A percentile compares a stretch with the other conserved stretches of the same genome.
These are phyloP conservation scores for Sphagnurus paluster DNA, from an alignment of 1,284 basidiomycete genomes.

Conservation along the genomic window DNA sequence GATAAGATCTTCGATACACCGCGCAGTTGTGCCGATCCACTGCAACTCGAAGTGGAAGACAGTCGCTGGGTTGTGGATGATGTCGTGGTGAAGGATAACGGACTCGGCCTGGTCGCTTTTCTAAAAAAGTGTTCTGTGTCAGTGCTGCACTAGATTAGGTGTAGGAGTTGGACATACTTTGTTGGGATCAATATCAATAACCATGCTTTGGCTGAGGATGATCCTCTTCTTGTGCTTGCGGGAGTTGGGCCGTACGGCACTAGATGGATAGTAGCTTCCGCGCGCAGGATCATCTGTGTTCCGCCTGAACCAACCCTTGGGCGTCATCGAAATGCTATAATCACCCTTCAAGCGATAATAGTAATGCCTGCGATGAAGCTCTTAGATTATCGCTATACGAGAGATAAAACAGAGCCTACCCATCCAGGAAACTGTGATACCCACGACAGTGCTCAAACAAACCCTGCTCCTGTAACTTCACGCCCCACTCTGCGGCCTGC, in stretches of 20 bases:
- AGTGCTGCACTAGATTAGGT: neutral
- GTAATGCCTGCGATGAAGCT: slow-evolving; percentile 60
- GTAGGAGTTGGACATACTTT: slow-evolving; percentile 46
- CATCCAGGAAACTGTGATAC: slow-evolving; percentile 81
- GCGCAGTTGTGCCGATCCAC: slow-evolving; percentile 96
- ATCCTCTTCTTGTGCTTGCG: slow-evolving; percentile 62
- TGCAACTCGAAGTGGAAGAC: slow-evolving; percentile 97
- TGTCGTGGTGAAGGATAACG: slow-evolving; percentile 87
- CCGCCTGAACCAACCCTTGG: slow-evolving; percentile 67
- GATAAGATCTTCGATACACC: slow-evolving; percentile 91
- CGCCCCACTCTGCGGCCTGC: slow-evolving; percentile 80
- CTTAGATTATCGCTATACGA: neutral
- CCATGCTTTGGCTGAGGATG: slow-evolving; percentile 84
- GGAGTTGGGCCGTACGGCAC: slow-evolving; percentile 35
- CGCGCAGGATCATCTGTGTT: slow-evolving; percentile 41
- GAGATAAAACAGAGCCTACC: slow-evolving; percentile 41
- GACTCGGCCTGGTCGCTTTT: slow-evolving; percentile 87
- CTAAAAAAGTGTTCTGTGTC: slow-evolving; percentile 32
- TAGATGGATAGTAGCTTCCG: slow-evolving; percentile 39
- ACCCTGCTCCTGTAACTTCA: slow-evolving; percentile 73
- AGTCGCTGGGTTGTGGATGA: slow-evolving; percentile 88
- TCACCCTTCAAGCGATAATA: slow-evolving; percentile 84
- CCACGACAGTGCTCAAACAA: slow-evolving; percentile 82
- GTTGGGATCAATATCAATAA: slow-evolving; percentile 83
- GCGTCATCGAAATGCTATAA: slow-evolving; percentile 68